Conservation (phyloP, 495 filamentous ascomycete genomes). For the Niebla homalea region DNA sequence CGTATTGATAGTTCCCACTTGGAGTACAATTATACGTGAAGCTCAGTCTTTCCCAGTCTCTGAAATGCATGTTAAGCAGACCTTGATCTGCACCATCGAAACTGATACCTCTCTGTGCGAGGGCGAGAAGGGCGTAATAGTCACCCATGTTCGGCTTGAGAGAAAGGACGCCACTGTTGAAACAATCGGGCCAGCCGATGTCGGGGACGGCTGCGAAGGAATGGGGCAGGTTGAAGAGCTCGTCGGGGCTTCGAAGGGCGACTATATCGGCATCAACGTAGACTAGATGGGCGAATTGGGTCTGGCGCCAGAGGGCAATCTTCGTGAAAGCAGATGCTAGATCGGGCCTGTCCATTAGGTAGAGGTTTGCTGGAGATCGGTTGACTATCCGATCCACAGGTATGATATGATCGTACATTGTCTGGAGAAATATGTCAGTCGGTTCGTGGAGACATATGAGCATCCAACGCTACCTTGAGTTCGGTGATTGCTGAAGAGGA, state of each 20-base stretch:
- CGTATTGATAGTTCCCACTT: slow-evolving; percentile 85
- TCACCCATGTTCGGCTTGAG: slow-evolving; percentile 76
- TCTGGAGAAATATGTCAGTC: slow-evolving; percentile 31
- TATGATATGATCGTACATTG: slow-evolving; percentile 78
- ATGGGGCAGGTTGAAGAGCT: slow-evolving; percentile 66
- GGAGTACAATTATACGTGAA: slow-evolving; percentile 97
- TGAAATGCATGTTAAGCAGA: slow-evolving; percentile 88
- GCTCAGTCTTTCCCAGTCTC: slow-evolving; percentile 73
- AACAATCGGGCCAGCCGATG: slow-evolving; percentile 95
- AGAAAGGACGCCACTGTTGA: slow-evolving; percentile 94
- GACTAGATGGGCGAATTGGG: slow-evolving; percentile 77
- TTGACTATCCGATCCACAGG: slow-evolving; percentile 69
- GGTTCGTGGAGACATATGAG: not conserved
- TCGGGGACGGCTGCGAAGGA: slow-evolving; percentile 86
- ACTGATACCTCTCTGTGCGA: slow-evolving; percentile 75
- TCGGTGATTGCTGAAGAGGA: slow-evolving; percentile 58
- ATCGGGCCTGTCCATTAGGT: slow-evolving; percentile 83
- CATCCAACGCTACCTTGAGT: slow-evolving; percentile 47
- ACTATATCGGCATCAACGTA: slow-evolving; percentile 91
- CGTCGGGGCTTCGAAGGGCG: slow-evolving; percentile 74
- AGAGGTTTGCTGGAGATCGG: slow-evolving; percentile 64
- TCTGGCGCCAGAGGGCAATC: slow-evolving; percentile 85
- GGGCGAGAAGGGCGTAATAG: slow-evolving; percentile 67
- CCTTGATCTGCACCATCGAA: slow-evolving; percentile 98
- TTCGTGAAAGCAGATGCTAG: slow-evolving; percentile 90